Percentiles rank a stretch among this genome's conserved stretches.
Evolutionary conservation across 257 asterid species (phyloP).

Genomic region (Misopates orontium): DNA sequence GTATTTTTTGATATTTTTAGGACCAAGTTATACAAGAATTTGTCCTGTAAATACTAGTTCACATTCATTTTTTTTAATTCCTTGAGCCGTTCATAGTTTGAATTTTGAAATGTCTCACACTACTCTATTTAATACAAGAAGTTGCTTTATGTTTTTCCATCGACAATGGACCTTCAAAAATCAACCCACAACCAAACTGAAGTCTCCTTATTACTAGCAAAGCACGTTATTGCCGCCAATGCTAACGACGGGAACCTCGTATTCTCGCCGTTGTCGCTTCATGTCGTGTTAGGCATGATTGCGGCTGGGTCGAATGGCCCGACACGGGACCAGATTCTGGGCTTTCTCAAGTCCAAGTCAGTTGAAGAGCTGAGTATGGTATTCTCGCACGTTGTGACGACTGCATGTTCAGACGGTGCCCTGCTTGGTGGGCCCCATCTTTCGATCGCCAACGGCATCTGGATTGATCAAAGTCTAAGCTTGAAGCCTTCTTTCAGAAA

Average conservation of each 20-base stretch:
- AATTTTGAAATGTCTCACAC: too few relatives aligned
- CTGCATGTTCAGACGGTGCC: constrained; percentile 45
- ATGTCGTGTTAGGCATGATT: constrained; percentile 41
- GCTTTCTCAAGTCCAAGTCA: constrained; percentile 36
- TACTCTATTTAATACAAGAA: too few relatives aligned
- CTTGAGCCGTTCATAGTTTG: too few relatives aligned
- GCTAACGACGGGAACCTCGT: constrained; percentile 40
- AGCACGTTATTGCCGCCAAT: constrained; percentile 37
- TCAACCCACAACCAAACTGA: constrained; percentile 42
- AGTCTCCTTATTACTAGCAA: constrained; percentile 41
- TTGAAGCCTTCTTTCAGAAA: constrained; percentile 45
- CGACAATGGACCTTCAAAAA: background rate
- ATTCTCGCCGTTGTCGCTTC: constrained; percentile 53
- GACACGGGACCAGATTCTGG: constrained; percentile 40
- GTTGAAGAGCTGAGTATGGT: constrained; percentile 30
- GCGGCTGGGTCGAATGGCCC: constrained; percentile 48
- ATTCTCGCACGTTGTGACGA: constrained; percentile 41
- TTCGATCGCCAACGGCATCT: constrained; percentile 53
- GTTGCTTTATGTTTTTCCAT: too few relatives aligned
- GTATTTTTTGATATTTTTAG: too few relatives aligned
- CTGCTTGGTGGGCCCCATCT: constrained; percentile 42
- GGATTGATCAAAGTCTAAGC: constrained; percentile 47
- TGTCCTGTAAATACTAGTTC: too few relatives aligned
- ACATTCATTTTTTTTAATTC: too few relatives aligned
- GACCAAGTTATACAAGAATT: too few relatives aligned